These are phyloP conservation scores for Suhomyces wounanorum DNA, from an alignment of 1,139 yeast species.

Conservation along the genomic window DNA sequence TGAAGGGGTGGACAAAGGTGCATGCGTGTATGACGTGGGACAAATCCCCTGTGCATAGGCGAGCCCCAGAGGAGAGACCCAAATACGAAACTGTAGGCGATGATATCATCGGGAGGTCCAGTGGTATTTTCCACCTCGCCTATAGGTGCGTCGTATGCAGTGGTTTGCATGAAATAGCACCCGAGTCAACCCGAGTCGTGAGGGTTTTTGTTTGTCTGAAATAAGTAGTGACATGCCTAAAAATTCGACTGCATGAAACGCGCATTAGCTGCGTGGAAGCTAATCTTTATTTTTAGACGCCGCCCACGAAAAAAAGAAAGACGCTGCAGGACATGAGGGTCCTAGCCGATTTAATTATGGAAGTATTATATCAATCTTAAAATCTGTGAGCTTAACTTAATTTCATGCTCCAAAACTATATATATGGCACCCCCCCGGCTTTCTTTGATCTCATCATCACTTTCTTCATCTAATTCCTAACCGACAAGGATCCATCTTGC, in stretches of 20 bases:
- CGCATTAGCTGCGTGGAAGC: conserved; percentile 13
- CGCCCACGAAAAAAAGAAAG: conserved; percentile 4
- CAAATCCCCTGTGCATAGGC: background rate
- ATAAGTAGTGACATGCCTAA: conserved; percentile 4
- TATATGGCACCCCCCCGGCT: conserved; percentile 4
- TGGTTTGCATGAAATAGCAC: background rate
- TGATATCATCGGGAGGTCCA: background rate
- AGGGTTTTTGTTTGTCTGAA: conserved; percentile 7
- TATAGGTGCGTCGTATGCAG: background rate
- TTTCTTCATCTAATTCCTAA: background rate
- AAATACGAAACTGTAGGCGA: background rate
- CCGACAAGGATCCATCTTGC: background rate
- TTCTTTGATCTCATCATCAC: conserved; percentile 1
- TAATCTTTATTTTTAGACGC: conserved; percentile 11
- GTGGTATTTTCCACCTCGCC: background rate
- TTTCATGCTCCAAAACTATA: conserved; percentile 9
- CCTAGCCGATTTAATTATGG: conserved; percentile 13
- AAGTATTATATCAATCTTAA: conserved; percentile 10
- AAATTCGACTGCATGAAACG: conserved; percentile 13
- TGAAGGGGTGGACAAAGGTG: background rate
- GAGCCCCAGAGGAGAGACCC: background rate
- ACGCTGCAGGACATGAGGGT: conserved; percentile 11
- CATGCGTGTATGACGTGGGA: background rate
- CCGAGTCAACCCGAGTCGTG: conserved; percentile 2
- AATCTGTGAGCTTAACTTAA: conserved; percentile 11